These are phyloP conservation scores for Flueggea neowawraea DNA, from an alignment of 441 rosid genomes.

Conservation along the genomic window DNA sequence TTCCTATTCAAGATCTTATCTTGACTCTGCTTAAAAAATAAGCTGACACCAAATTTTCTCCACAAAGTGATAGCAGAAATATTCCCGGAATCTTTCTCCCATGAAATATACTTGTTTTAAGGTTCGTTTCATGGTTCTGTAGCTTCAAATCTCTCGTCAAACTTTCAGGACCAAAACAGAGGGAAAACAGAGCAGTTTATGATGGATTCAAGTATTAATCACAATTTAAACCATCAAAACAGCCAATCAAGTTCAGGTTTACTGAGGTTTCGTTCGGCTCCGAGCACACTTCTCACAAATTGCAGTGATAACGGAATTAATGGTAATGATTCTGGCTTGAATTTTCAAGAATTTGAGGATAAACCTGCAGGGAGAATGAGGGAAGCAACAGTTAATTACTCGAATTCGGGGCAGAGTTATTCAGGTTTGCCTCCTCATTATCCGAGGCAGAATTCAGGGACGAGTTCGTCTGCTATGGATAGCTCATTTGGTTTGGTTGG, in stretches of 20 bases:
- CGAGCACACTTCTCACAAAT: slow-evolving; percentile 50
- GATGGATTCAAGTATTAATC: slow-evolving; percentile 65
- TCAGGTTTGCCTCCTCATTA: slow-evolving; percentile 77
- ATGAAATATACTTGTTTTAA: slow-evolving; percentile 6
- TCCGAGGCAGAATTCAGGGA: slow-evolving; percentile 49
- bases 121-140: slow-evolving; percentile 24
- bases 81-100: slow-evolving; percentile 29
- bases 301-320: slow-evolving; percentile 32
- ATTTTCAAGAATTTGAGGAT: slow-evolving; percentile 32
- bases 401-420: slow-evolving; percentile 35
- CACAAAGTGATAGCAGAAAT: slow-evolving; percentile 36
- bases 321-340: slow-evolving; percentile 21
- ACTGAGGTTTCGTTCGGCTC: slow-evolving; percentile 81
- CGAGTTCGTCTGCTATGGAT: slow-evolving; percentile 48
- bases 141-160: slow-evolving; percentile 23
- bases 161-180: slow-evolving; percentile 8
- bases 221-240: slow-evolving; percentile 34
- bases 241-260: slow-evolving; percentile 58
- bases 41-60: slow-evolving; percentile 29
- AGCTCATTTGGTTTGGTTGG: slow-evolving; percentile 38
- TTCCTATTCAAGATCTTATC: slow-evolving; percentile 82
- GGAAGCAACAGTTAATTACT: slow-evolving; percentile 21
- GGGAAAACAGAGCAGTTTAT: slow-evolving; percentile 8
- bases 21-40: slow-evolving; percentile 44
- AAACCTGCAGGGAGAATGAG: slow-evolving; percentile 38